A percentile compares a stretch with the other conserved stretches of the same genome.
Conservation (phyloP, 2,329 filamentous ascomycete species). For the Hymenoscyphus fraxineus region DNA sequence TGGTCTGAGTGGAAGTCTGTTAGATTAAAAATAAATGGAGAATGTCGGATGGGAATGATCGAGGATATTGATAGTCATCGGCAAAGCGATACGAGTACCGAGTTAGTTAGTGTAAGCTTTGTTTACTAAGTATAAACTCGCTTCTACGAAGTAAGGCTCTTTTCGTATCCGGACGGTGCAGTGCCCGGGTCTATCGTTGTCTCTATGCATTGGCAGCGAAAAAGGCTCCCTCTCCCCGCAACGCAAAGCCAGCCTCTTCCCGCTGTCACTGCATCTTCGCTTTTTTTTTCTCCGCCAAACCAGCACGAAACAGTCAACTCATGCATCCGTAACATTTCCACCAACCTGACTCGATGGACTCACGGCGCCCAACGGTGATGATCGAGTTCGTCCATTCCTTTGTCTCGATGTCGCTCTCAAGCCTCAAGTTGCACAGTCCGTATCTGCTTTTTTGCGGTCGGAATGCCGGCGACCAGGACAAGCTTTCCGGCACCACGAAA, state of each 20-base stretch:
- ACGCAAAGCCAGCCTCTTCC: not conserved
- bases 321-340: not conserved
- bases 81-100: too few relatives aligned
- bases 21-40: not conserved
- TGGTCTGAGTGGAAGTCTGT: not conserved
- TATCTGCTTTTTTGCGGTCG: not conserved
- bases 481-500: not conserved
- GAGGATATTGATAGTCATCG: not conserved
- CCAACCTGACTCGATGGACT: not conserved
- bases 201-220: too few relatives aligned
- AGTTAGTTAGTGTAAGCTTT: too few relatives aligned
- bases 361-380: not conserved
- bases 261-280: not conserved
- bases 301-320: not conserved
- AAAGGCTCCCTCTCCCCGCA: not conserved
- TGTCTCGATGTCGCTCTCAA: not conserved
- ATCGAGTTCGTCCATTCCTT: not conserved
- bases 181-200: too few relatives aligned
- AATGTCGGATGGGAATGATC: not conserved
- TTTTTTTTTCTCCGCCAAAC: constrained; percentile 1
- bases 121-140: too few relatives aligned
- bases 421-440: not conserved
- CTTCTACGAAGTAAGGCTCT: too few relatives aligned
- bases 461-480: not conserved
- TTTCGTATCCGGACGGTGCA: too few relatives aligned